phyloP scores from a whole-genome alignment of 371 early-diverging fungal genomes.

The Mucor piriformis region DNA sequence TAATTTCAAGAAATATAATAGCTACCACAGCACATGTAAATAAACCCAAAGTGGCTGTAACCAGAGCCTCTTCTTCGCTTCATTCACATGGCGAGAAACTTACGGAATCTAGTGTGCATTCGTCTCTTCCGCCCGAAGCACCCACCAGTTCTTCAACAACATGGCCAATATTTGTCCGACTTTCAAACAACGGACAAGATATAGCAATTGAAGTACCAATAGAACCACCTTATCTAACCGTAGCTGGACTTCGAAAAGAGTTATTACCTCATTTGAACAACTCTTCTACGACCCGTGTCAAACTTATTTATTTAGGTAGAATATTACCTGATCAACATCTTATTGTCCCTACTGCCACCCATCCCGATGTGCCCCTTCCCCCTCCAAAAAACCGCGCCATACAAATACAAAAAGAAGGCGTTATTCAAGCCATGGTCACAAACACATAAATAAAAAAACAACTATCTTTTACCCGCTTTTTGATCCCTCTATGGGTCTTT shows the following conservation, averaged over 20 bases:
- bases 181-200: slow-evolving; percentile 27
- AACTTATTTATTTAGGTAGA: slow-evolving; percentile 27
- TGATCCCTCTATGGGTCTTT: too few species aligned
- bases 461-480: too few species aligned
- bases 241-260: slow-evolving; percentile 11
- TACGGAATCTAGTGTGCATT: background rate
- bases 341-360: slow-evolving; percentile 19
- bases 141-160: background rate
- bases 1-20: background rate
- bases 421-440: slow-evolving; percentile 28
- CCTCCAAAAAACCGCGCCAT: slow-evolving; percentile 18
- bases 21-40: background rate
- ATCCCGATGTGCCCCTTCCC: slow-evolving; percentile 16
- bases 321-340: slow-evolving; percentile 20
- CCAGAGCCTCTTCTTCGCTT: slow-evolving; percentile 12
- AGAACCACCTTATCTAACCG: slow-evolving; percentile 24
- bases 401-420: slow-evolving; percentile 25
- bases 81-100: slow-evolving; percentile 16
- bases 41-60: slow-evolving; percentile 3
- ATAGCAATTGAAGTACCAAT: slow-evolving; percentile 20
- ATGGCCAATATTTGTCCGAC: slow-evolving; percentile 28
- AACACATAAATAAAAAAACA: background rate
- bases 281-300: slow-evolving; percentile 8
- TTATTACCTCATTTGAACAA: slow-evolving; percentile 19
- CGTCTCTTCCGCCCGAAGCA: background rate